Evolutionary conservation across 148 eudicot genomes (phyloP), one percentile per base, ranked within the genome.

Genomic region (Cornus kousa): DNA sequence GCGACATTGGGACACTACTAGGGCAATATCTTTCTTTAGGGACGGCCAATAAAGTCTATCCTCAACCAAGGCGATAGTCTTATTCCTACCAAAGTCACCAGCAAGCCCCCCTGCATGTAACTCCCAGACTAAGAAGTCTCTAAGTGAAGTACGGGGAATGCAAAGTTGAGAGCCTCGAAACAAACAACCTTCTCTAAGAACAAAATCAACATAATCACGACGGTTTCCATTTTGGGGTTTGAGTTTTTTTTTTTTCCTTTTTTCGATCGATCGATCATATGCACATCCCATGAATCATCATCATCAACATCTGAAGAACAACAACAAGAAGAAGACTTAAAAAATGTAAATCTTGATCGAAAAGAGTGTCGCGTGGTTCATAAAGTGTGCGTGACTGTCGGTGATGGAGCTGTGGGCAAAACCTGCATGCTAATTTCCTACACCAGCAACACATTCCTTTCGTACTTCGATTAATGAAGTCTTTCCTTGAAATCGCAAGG

Each of bases 381-480:
- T 83, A 11, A 84, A 84, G 28, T 28, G 28, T 28, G 87, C 77
- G 87, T 84, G 75, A 84, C 87, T 9, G 87, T 84, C 20, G 87
- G 87, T 31, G 87, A 84, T 73, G 87, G 87, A 43, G 87, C 84
- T 59, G 87, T 84, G 50, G 87, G 87, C 14, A 84, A 84, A 46
- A 84, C 87, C 43, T 84, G 87, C 81, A 77, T 84, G 87, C 77
- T 83, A 62, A 82, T 82, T 76, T 81, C 84, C 31, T 81, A 81
- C 76, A 81, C 83, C 72, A 81, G 85, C 78, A 84, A 84, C 87
- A 85, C 87, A 23, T 85, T 85, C 71, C 84, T 84, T 39, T 81
- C 84, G 79, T 28, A 28, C 28, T 28, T 28, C 1, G 28, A 28
- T 28, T 0, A 28, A 28, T 28, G 28, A 28, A 28, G 28, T 28